Percentiles rank a stretch among this genome's conserved stretches.
These are phyloP conservation scores for Panicum hallii DNA, from an alignment of 202 grass and related monocot genomes.

Conservation along the genomic window DNA sequence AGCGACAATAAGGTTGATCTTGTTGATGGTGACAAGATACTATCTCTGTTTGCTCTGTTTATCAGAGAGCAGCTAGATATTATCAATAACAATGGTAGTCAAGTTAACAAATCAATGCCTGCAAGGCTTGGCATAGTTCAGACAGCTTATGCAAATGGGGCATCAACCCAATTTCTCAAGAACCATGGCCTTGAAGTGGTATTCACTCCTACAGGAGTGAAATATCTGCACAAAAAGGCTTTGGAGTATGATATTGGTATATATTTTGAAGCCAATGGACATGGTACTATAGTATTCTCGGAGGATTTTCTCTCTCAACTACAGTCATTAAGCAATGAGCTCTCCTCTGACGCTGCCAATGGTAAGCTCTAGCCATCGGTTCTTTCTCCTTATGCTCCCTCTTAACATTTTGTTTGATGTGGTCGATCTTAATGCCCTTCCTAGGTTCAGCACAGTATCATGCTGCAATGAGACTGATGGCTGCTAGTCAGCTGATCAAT, in stretches of 20 bases:
- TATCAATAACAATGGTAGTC: slow-evolving; percentile 50
- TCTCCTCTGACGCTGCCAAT: slow-evolving; percentile 46
- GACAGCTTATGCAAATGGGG: slow-evolving; percentile 96
- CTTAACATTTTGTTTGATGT: not conserved
- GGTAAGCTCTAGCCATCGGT: slow-evolving; percentile 40
- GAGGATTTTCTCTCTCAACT: slow-evolving; percentile 62
- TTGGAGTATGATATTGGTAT: slow-evolving; percentile 84
- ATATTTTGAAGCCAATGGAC: slow-evolving; percentile 98
- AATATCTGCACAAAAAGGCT: slow-evolving; percentile 93
- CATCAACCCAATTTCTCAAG: slow-evolving; percentile 76
- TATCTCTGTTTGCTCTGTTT: slow-evolving; percentile 87
- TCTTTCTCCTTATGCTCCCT: not conserved
- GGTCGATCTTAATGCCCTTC: not conserved
- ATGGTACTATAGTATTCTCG: slow-evolving; percentile 79
- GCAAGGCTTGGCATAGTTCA: slow-evolving; percentile 77
- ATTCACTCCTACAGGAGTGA: slow-evolving; percentile 89
- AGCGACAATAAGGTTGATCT: slow-evolving; percentile 70
- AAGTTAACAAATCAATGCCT: slow-evolving; percentile 48
- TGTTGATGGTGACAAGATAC: slow-evolving; percentile 90
- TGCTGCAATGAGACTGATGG: slow-evolving; percentile 75
- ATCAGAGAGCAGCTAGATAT: slow-evolving; percentile 80
- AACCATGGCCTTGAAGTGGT: slow-evolving; percentile 77
- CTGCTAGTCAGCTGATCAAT: slow-evolving; percentile 81
- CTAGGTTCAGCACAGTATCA: slow-evolving; percentile 62
- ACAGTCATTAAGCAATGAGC: slow-evolving; percentile 46